A percentile compares a stretch with the other conserved stretches of the same genome.
phyloP scores from a whole-genome alignment of 495 filamentous ascomycete species.

The Annulohypoxylon moriforme region DNA sequence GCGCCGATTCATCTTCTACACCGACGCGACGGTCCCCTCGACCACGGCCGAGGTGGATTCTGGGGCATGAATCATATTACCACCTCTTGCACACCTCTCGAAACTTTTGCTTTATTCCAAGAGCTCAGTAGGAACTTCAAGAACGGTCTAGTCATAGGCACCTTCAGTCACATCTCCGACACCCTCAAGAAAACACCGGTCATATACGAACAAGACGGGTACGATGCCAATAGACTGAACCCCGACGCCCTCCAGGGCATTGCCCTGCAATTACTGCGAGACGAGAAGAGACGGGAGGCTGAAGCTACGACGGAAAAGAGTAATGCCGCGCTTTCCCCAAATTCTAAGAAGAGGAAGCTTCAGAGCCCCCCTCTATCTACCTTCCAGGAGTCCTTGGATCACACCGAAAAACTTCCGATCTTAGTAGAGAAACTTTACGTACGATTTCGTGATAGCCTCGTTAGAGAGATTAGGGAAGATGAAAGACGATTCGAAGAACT shows the following conservation, averaged over 20 bases:
- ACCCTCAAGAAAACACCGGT: conserved; percentile 75
- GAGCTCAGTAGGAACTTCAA: conserved; percentile 67
- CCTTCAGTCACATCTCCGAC: conserved; percentile 79
- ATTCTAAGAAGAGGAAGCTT: conserved; percentile 79
- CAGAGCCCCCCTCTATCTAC: conserved; percentile 70
- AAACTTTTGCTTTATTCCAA: conserved; percentile 90
- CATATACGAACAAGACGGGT: conserved; percentile 73
- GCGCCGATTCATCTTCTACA: conserved; percentile 62
- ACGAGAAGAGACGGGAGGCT: conserved; percentile 64
- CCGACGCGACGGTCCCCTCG: conserved; percentile 65
- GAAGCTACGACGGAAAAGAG: conserved; percentile 52
- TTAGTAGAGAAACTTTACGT: conserved; percentile 79
- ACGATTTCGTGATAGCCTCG: conserved; percentile 73
- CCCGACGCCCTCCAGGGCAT: conserved; percentile 82
- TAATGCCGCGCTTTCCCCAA: conserved; percentile 53
- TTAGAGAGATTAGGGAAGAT: conserved; percentile 76
- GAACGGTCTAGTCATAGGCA: conserved; percentile 70
- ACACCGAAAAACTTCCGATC: conserved; percentile 72
- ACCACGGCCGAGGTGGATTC: conserved; percentile 64
- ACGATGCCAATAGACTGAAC: conserved; percentile 76
- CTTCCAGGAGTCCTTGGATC: conserved; percentile 71
- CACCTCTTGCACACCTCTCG: conserved; percentile 83
- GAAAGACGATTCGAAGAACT: conserved; percentile 75
- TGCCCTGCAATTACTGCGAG: conserved; percentile 78
- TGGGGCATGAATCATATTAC: conserved; percentile 66